Evolutionary conservation across 257 asterid genomes (phyloP), one percentile per base, ranked within the genome.

Genomic region (Nicotiana noctiflora): DNA sequence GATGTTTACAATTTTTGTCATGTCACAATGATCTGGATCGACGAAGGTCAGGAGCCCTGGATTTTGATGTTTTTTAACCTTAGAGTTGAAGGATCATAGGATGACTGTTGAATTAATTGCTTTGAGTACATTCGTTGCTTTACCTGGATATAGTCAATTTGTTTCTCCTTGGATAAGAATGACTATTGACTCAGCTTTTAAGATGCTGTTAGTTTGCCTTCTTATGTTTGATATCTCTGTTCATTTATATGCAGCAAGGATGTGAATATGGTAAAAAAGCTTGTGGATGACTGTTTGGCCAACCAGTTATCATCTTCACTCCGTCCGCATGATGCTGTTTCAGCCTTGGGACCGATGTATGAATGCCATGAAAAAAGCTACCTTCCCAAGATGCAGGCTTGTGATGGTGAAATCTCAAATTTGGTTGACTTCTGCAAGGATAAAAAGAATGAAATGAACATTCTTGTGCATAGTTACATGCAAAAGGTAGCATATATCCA

Each of bases 241-340:
- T 49, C 23, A 72, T 56, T 23, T 49, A 49, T 76, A 40, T 92
- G 94, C 98, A 94, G 99, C 81, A 96, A 96, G 87, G 99, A 96
- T 81, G 97, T 92, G 76, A 88, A 84, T 81, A 96, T 97, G 32
- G 99, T 96, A 40, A 96, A 92, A 91, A 96, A 91, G 85, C 97
- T 96, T 23, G 98, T 96, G 79, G 99, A 92, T 83, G 99, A 96
- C 64, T 89, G 96, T 81, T 89, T 92, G 70, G 85, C 95, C 55
- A 83, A 92, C 84, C 89, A 92, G 86, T 84, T 91, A 80, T 86
- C 98, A 40, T 89, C 98, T 82, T 91, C 98, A 59, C 89, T 96
- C 80, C 98, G 98, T 70, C 99, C 99, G 66, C 99, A 94, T 82
- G 99, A 96, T 87, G 98, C 99, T 61, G 98, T 94, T 86, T 96